Evolutionary conservation across 768 basidiomycete genomes (phyloP).

Genomic region (Lactarius pseudohatsudake): DNA sequence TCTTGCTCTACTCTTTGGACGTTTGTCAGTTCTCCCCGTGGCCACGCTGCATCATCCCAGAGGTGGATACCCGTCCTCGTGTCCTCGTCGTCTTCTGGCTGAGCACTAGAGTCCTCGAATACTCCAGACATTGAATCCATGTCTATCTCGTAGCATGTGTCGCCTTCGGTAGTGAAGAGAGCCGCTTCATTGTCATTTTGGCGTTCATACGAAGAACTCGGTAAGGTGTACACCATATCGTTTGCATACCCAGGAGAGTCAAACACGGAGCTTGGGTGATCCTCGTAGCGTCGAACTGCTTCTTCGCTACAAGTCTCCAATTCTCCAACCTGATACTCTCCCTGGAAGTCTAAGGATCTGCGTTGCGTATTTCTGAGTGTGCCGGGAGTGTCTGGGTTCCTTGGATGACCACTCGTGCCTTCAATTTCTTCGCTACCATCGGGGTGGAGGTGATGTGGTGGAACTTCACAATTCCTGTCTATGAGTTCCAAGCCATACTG

Average conservation of each 20-base stretch:
- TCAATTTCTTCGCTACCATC: neutral
- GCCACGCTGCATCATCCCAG: slow-evolving; percentile 17
- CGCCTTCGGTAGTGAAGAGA: slow-evolving; percentile 1
- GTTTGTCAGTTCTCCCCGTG: slow-evolving; percentile 26
- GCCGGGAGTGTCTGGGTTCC: neutral
- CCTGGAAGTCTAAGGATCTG: neutral
- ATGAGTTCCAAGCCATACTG: slow-evolving; percentile 15
- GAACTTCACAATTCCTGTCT: neutral
- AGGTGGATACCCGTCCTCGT: slow-evolving; percentile 11
- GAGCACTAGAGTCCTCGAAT: slow-evolving; percentile 1
- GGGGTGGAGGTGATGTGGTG: neutral
- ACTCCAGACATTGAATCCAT: neutral
- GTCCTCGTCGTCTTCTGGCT: neutral
- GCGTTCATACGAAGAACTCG: slow-evolving; percentile 6
- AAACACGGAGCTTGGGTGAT: neutral
- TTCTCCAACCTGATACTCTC: neutral
- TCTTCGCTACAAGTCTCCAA: slow-evolving; percentile 3
- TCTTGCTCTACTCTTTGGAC: slow-evolving; percentile 56
- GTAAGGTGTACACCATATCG: neutral
- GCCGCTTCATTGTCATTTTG: neutral
- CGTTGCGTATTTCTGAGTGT: slow-evolving; percentile 2
- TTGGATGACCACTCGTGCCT: neutral
- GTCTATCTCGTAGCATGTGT: neutral
- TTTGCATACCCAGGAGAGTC: neutral
- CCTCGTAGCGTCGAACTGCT: neutral